Conservation (phyloP, 768 basidiomycete genomes). For the Leccinum longicurvipes region DNA sequence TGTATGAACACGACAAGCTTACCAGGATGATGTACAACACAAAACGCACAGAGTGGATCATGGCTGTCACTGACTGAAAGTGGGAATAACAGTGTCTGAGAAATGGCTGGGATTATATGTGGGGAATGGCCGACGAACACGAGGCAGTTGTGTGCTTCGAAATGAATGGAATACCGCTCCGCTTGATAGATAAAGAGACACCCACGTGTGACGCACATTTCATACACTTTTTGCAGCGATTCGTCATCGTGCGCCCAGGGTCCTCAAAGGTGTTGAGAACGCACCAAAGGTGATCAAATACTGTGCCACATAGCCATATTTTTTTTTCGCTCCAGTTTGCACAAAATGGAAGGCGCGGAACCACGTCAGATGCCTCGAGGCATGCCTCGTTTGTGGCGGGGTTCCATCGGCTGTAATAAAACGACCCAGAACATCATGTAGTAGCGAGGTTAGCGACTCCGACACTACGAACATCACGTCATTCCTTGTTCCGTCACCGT, state of each 20-base stretch:
- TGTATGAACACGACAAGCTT: constrained; percentile 8
- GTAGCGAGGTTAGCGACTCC: constrained; percentile 4
- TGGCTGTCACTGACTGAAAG: constrained; percentile 12
- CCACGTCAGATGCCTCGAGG: constrained; percentile 28
- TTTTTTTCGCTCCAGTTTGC: background rate
- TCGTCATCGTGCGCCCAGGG: background rate
- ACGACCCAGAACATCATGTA: constrained; percentile 8
- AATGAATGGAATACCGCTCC: constrained; percentile 27
- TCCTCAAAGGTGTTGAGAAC: background rate
- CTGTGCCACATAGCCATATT: constrained; percentile 6
- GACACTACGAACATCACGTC: constrained; percentile 6
- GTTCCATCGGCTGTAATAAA: constrained; percentile 7
- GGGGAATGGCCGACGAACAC: constrained; percentile 17
- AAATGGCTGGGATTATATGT: constrained; percentile 27
- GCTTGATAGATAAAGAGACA: constrained; percentile 5
- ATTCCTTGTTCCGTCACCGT: background rate
- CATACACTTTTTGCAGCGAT: constrained; percentile 1
- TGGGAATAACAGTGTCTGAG: constrained; percentile 4
- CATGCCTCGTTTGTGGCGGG: constrained; percentile 22
- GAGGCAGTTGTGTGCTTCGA: constrained; percentile 24
- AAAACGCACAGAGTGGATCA: constrained; percentile 37
- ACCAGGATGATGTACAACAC: constrained; percentile 44
- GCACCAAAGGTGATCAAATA: constrained; percentile 1
- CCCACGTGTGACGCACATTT: constrained; percentile 10
- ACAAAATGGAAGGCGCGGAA: constrained; percentile 19